Conservation (phyloP, 352 stramenopile species). For the Pythium plurisporium region DNA sequence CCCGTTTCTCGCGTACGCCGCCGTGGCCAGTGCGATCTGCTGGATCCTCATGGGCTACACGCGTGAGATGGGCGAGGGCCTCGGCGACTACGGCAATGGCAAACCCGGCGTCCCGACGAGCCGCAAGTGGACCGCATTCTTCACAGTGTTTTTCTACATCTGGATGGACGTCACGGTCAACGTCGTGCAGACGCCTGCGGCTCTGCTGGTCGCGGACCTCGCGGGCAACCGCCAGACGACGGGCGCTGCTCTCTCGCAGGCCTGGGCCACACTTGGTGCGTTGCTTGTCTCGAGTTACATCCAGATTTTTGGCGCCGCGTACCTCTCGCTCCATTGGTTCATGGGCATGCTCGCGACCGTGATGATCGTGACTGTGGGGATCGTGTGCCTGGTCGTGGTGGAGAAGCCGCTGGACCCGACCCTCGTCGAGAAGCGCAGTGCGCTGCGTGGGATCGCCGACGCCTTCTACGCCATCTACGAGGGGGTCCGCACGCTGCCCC, state of each 20-base stretch:
- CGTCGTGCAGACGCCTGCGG: constrained; percentile 32
- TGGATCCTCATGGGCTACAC: constrained; percentile 51
- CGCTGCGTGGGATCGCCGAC: constrained; percentile 3
- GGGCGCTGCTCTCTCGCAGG: constrained; percentile 37
- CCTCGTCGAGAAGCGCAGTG: neutral
- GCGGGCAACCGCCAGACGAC: constrained; percentile 46
- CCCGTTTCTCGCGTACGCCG: constrained; percentile 30
- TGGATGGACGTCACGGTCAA: constrained; percentile 63
- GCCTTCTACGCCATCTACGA: constrained; percentile 12
- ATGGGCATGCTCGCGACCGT: constrained; percentile 39
- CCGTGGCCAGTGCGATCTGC: constrained; percentile 33
- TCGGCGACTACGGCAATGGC: constrained; percentile 37
- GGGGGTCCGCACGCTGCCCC: constrained; percentile 29
- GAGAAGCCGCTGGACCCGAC: constrained; percentile 32
- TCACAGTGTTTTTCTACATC: constrained; percentile 49
- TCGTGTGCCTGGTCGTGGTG: constrained; percentile 26
- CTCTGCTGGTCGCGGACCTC: constrained; percentile 48
- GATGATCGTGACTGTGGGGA: constrained; percentile 28
- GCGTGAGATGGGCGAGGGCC: constrained; percentile 34
- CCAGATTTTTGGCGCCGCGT: constrained; percentile 36
- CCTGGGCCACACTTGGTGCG: constrained; percentile 38
- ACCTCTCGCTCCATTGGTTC: constrained; percentile 43
- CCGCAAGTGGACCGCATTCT: constrained; percentile 39
- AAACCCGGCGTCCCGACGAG: constrained; percentile 25
- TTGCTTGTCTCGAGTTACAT: constrained; percentile 48